Percentiles rank a stretch among this genome's conserved stretches.
phyloP scores from a whole-genome alignment of 1,284 basidiomycete species.

The Apiotrichum gracile region DNA sequence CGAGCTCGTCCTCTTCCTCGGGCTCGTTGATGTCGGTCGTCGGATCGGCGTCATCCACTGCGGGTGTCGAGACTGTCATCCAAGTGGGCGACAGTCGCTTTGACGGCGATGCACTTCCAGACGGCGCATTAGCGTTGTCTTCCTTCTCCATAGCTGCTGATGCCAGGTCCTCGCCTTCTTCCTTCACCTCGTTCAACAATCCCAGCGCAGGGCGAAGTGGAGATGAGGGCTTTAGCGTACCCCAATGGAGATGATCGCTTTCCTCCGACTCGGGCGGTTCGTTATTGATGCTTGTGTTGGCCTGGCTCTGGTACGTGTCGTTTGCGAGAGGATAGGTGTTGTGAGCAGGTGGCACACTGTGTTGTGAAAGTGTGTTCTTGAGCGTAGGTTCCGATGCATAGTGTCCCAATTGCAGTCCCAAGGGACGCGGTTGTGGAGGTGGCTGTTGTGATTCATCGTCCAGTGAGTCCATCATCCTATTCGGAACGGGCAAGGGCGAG shows the following conservation, averaged over 20 bases:
- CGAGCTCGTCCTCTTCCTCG: too few species aligned
- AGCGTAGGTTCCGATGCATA: background rate
- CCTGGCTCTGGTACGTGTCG: too few species aligned
- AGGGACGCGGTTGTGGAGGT: background rate
- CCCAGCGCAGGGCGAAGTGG: too few species aligned
- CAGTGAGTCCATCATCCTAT: background rate
- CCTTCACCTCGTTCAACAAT: too few species aligned
- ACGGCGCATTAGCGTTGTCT: too few species aligned
- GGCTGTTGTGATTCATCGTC: slow-evolving; percentile 20
- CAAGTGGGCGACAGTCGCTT: background rate
- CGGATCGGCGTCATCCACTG: background rate
- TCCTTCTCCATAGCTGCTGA: too few species aligned
- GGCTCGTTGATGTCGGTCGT: background rate
- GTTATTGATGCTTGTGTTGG: too few species aligned
- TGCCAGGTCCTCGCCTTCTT: too few species aligned
- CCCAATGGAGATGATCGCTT: background rate
- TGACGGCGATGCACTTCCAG: background rate
- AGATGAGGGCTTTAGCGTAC: background rate
- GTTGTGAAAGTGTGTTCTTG: background rate
- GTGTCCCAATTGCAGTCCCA: background rate
- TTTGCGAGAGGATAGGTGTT: background rate
- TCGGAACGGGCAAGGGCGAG: too few species aligned
- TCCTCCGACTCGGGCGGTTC: background rate
- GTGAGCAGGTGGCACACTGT: too few species aligned
- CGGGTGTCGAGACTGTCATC: too few species aligned